Base-by-base conservation (phyloP, 2,329 filamentous ascomycete genomes). In the Botrytis paeoniae region DNA sequence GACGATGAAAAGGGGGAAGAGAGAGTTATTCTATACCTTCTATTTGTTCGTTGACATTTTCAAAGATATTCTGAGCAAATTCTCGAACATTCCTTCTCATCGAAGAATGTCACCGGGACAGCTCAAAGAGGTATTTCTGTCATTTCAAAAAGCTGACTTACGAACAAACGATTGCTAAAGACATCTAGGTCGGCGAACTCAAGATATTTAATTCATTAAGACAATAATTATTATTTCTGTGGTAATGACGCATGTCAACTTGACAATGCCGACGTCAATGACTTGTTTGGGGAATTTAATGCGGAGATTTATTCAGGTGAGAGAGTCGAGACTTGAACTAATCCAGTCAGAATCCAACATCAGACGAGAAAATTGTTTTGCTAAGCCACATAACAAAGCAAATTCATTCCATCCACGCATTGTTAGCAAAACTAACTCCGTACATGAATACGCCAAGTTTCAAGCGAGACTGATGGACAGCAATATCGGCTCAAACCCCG, bases 1-100 rank as follows among this genome's bases (percentile, higher is more conserved):
- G 37, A 43, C 60, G 70, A 57, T 59, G 45, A 45, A 57, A 75
- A 68, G 69, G 73, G 64, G 69, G 74, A n/a, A 64, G 29, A 51
- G 37, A 5, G 18, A n/a, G 39, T 45, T 29, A 37, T 32, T 57
- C 5, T 5, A 37, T 45, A 7, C n/a, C 41, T 64, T 66, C 63
- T 29, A 57, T 54, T 41, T 41, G 35, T 57, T 68, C 64, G 10
- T 57, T n/a, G 39, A 14, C 1, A 25, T 14, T 69, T 41, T 39
- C 20, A 61, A 32, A 61, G 51, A 41, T 37, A 45, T 45, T 45
- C n/a, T 29, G 43, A 61, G 54, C 54, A 51, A 69, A 22, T 37
- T 57, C 16, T 25, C 35, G 43, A 39, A 3, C 29, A 57, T 57
- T 69, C 32, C n/a, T 22, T 29, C n/a, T 57, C n/a, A 32, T 57